Base-by-base conservation (phyloP, 1,284 basidiomycete genomes). In the Austroboletus novae-zelandiae region DNA sequence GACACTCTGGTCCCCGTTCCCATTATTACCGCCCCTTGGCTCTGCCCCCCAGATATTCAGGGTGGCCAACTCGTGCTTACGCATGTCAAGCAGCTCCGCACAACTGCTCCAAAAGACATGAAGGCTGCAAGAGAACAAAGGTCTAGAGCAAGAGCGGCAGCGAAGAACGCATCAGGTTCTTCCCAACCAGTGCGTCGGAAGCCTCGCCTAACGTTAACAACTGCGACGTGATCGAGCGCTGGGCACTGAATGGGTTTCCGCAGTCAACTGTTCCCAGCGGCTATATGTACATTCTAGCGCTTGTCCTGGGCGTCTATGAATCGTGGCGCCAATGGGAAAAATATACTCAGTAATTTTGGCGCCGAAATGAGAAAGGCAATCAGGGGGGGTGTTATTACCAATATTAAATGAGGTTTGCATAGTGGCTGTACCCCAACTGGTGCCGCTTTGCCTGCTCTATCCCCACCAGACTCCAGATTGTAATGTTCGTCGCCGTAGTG, bases 401-500 rank as follows among this genome's bases (percentile, higher is more conserved):
- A 27, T 27, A 27, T 9, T 27, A 27, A 6, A 27, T 27, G 4
- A 9, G 8, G 27, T 27, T 27, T 27, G 27, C 7, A 6, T 27
- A 27, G 29, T 30, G 29, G 29, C 11, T 35, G 34, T 35, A 15
- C 4, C 5, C 34, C 34, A 1, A 35, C n/a, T 34, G 15, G 15
- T 2, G 5, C 32, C 5, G 15, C 8, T 34, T 34, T 15, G 32
- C 15, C 32, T 27, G 6, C 27, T 27, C 27, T 27, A 27, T 27
- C 43, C 20, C 10, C 35, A 20, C n/a, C 18, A n/a, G 18, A 9
- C 5, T 27, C 6, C 25, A 27, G 25, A 40, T 37, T 9, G 72
- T 46, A 30, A 86, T 92, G 90, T 84, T 98, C 65, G 84, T 99
- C 61, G 86, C 90, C 11, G 81, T 99, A 50, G 78, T 97, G 34